Conservation (phyloP, 176 grass and related monocot species). For the Bonia amplexicaulis region DNA sequence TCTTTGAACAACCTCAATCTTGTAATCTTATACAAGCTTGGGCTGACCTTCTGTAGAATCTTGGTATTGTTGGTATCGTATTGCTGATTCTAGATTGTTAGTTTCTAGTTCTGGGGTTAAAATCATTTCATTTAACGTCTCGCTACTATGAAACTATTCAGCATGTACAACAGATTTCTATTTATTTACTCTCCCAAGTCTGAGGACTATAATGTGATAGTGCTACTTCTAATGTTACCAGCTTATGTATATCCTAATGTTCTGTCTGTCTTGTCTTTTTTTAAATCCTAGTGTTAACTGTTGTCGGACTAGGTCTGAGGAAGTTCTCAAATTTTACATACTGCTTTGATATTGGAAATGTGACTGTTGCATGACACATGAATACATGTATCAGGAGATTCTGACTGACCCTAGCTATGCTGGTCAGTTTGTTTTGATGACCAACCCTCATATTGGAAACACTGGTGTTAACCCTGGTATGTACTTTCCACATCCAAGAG, state of each 20-base stretch:
- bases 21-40: background rate
- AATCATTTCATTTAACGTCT: background rate
- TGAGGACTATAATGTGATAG: background rate
- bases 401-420: conserved; percentile 98
- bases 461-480: conserved; percentile 85
- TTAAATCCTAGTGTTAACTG: background rate
- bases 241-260: background rate
- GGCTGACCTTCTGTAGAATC: background rate
- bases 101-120: background rate
- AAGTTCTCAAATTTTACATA: background rate
- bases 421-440: conserved; percentile 96
- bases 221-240: background rate
- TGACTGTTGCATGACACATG: background rate
- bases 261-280: background rate
- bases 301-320: background rate
- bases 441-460: conserved; percentile 97
- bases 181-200: background rate
- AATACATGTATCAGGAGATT: conserved; percentile 27
- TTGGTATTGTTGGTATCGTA: too few species aligned
- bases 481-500: background rate
- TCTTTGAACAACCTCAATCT: background rate
- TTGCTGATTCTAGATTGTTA: background rate
- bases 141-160: background rate
- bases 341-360: background rate
- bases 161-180: background rate